Conservation (phyloP, 192 early-diverging fungal genomes). For the Podila minutissima region DNA sequence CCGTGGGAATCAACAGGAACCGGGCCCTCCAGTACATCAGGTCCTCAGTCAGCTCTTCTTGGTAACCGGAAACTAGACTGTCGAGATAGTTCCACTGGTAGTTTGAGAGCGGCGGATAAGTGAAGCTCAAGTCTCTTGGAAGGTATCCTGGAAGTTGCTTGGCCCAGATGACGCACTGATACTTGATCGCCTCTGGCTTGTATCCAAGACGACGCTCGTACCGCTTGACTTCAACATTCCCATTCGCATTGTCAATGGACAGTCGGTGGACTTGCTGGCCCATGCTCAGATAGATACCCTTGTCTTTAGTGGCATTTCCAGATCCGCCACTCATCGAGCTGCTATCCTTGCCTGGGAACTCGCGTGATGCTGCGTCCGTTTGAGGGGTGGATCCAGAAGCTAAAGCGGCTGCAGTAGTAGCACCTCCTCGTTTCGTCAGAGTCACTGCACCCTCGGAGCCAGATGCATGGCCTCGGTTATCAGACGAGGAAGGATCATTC, state of each 20-base stretch:
- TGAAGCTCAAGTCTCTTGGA: slow-evolving; percentile 67
- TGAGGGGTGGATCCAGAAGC: slow-evolving; percentile 3
- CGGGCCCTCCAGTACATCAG: slow-evolving; percentile 89
- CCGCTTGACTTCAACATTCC: slow-evolving; percentile 86
- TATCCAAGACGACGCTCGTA: slow-evolving; percentile 80
- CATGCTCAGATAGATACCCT: slow-evolving; percentile 80
- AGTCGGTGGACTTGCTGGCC: slow-evolving; percentile 92
- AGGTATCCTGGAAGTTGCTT: slow-evolving; percentile 73
- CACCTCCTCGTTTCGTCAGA: slow-evolving; percentile 2
- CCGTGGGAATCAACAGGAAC: slow-evolving; percentile 89
- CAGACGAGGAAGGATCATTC: not conserved
- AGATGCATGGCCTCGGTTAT: not conserved
- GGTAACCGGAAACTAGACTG: slow-evolving; percentile 88
- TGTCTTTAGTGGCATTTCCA: slow-evolving; percentile 18
- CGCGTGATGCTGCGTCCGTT: slow-evolving; percentile 7
- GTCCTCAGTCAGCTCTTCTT: slow-evolving; percentile 80
- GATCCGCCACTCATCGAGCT: not conserved
- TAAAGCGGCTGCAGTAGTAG: not conserved
- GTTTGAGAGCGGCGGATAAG: slow-evolving; percentile 76
- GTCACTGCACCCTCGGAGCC: not conserved
- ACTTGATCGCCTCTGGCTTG: slow-evolving; percentile 64
- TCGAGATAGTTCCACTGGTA: slow-evolving; percentile 98
- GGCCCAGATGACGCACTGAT: slow-evolving; percentile 89
- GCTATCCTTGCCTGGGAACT: slow-evolving; percentile 40
- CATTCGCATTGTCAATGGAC: slow-evolving; percentile 68